These are phyloP conservation scores for Aechmea fasciata DNA, from an alignment of 176 grass and related monocot species.

Conservation along the genomic window DNA sequence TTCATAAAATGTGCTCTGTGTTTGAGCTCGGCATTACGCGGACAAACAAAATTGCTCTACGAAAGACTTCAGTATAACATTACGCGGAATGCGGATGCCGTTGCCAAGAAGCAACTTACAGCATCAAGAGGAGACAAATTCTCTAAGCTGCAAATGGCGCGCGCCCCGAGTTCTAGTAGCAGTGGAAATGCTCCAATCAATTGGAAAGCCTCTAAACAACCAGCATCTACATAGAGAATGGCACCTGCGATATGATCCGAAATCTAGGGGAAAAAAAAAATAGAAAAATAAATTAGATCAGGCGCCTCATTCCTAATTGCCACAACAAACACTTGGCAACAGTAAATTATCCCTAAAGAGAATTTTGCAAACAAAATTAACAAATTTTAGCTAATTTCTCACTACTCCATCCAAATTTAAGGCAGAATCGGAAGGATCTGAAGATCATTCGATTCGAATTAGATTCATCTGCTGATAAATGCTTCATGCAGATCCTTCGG, in stretches of 20 bases:
- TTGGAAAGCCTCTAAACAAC: slow-evolving; percentile 67
- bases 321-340: neutral
- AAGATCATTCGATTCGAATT: too few species aligned
- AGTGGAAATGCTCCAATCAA: slow-evolving; percentile 71
- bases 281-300: slow-evolving; percentile 1
- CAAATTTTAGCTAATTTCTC: too few species aligned
- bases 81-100: too few species aligned
- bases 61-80: neutral
- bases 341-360: neutral
- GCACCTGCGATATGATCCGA: slow-evolving; percentile 55
- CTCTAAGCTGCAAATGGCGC: slow-evolving; percentile 68
- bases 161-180: slow-evolving; percentile 58
- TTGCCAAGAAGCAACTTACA: slow-evolving; percentile 28
- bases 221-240: slow-evolving; percentile 58
- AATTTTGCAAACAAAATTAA: too few species aligned
- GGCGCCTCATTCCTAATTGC: neutral
- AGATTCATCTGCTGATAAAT: too few species aligned
- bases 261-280: slow-evolving; percentile 37
- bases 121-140: slow-evolving; percentile 56
- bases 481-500: too few species aligned
- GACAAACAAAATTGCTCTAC: neutral
- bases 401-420: too few species aligned
- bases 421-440: too few species aligned
- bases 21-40: too few species aligned
- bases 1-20: too few species aligned